Evolutionary conservation across 179 eudicot species (phyloP).

Genomic region (Sideroxylon spinosum): DNA sequence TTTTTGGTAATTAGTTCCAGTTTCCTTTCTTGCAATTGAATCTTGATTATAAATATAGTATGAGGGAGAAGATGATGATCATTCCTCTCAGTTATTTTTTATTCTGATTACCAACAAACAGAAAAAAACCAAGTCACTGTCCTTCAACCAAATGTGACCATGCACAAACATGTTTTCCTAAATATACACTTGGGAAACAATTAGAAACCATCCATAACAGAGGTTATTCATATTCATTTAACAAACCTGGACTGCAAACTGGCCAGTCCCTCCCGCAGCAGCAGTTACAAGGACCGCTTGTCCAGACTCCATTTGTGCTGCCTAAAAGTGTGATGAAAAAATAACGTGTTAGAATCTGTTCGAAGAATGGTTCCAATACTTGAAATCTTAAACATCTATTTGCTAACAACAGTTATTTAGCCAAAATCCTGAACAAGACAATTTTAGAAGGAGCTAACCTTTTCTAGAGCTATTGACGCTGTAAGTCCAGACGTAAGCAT

Average conservation of each 20-base stretch:
- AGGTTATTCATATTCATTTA: background rate
- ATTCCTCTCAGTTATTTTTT: no score
- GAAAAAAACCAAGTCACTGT: background rate
- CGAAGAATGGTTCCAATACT: background rate
- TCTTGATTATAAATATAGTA: no score
- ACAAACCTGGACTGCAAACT: constrained; percentile 92
- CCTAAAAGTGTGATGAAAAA: constrained; percentile 42
- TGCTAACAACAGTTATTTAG: background rate
- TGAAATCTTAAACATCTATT: background rate
- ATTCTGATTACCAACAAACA: no score
- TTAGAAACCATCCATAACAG: background rate
- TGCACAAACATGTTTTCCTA: background rate
- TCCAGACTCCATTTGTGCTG: constrained; percentile 78
- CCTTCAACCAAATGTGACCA: background rate
- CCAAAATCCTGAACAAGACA: background rate
- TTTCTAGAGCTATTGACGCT: constrained; percentile 91
- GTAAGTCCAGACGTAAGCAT: constrained; percentile 99
- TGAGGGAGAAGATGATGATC: no score
- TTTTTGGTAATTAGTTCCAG: no score
- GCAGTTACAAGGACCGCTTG: constrained; percentile 90
- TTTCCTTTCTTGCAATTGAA: no score
- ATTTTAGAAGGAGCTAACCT: constrained; percentile 37
- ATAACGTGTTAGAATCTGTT: background rate
- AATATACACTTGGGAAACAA: background rate
- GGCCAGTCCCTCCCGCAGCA: constrained; percentile 99